Evolutionary conservation across 202 grass and related monocot genomes (phyloP).

Genomic region (Setaria viridis): DNA sequence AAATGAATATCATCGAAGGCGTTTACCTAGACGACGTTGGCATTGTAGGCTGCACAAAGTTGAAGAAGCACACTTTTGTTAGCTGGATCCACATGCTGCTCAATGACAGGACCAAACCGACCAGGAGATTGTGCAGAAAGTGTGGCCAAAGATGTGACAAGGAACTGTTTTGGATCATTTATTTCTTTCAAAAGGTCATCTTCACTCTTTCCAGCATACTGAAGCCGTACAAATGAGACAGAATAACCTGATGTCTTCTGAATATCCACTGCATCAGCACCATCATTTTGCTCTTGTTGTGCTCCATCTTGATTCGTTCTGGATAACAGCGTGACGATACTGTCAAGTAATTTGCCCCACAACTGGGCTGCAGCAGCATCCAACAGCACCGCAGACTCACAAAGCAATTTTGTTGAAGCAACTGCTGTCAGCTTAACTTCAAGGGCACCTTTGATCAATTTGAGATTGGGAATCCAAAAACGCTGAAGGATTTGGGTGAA

Average conservation of each 20-base stretch:
- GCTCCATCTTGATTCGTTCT: slow-evolving; percentile 73
- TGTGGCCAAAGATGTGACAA: slow-evolving; percentile 75
- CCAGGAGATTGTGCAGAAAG: slow-evolving; percentile 78
- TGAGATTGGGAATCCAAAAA: slow-evolving; percentile 93
- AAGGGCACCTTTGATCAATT: slow-evolving; percentile 75
- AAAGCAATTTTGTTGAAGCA: slow-evolving; percentile 92
- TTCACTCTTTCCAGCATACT: slow-evolving; percentile 90
- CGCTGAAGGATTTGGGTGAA: slow-evolving; percentile 79
- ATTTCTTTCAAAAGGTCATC: slow-evolving; percentile 94
- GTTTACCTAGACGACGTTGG: slow-evolving; percentile 88
- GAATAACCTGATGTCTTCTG: slow-evolving; percentile 79
- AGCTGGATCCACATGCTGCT: slow-evolving; percentile 74
- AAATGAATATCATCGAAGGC: slow-evolving; percentile 33
- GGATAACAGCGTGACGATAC: slow-evolving; percentile 66
- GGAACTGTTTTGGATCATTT: slow-evolving; percentile 82
- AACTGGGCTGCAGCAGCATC: slow-evolving; percentile 65
- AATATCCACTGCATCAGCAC: slow-evolving; percentile 56
- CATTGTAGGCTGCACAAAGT: slow-evolving; percentile 79
- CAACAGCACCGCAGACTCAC: slow-evolving; percentile 72
- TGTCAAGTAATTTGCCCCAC: slow-evolving; percentile 93
- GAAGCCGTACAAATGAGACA: slow-evolving; percentile 87
- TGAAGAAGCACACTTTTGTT: slow-evolving; percentile 87
- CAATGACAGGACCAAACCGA: slow-evolving; percentile 77
- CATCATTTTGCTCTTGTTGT: slow-evolving; percentile 73
- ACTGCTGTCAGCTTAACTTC: slow-evolving; percentile 88